Evolutionary conservation across 371 early-diverging fungal species (phyloP).

Genomic region (Smittium culicis): DNA sequence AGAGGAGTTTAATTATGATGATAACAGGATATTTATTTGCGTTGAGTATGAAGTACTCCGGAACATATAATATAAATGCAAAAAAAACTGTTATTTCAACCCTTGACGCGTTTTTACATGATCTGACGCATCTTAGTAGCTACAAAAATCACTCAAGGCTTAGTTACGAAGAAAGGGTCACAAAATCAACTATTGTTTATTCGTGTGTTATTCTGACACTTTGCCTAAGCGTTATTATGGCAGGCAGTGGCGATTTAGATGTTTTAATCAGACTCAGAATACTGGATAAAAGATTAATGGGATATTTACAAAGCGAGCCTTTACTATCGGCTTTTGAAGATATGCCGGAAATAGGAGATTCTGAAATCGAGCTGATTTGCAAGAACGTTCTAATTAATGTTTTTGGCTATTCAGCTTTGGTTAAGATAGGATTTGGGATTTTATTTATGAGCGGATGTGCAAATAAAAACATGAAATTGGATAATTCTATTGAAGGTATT

Average conservation of each 20-base stretch:
- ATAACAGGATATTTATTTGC: not conserved
- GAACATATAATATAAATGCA: not conserved
- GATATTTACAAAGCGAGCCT: not conserved
- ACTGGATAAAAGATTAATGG: not conserved
- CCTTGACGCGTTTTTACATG: not conserved
- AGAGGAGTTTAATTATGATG: not conserved
- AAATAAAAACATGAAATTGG: not conserved
- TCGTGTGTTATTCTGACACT: not conserved
- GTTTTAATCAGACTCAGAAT: not conserved
- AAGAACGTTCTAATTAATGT: not conserved
- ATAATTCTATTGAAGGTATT: not conserved
- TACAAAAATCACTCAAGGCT: not conserved
- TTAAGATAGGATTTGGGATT: not conserved
- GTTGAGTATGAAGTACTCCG: not conserved
- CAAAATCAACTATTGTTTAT: not conserved
- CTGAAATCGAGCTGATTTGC: not conserved
- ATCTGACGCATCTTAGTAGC: not conserved
- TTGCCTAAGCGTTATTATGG: not conserved
- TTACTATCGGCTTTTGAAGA: not conserved
- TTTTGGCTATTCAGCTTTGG: not conserved
- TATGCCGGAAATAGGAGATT: not conserved
- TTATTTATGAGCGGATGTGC: not conserved
- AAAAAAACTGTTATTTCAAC: not conserved
- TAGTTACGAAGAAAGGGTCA: not conserved
- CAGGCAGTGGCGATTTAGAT: constrained; percentile 10